Base-by-base conservation (phyloP, 306 rosid species). In the Trifolium repens region DNA sequence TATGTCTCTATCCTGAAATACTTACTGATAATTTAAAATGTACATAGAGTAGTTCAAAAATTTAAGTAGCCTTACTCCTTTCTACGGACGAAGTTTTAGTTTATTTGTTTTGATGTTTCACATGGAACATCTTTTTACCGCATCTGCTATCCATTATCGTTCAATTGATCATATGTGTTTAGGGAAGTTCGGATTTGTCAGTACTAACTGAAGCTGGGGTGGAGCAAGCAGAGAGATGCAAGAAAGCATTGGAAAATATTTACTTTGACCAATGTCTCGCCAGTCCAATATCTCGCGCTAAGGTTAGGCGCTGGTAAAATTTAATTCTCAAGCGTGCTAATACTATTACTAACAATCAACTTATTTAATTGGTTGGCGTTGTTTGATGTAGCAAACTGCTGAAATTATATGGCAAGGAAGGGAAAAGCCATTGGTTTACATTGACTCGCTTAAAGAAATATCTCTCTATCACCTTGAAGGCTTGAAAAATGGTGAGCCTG, bases 211-310 rank as follows among this genome's bases (percentile, higher is more conserved):
- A 82, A 80, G 82, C 62, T 15, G 94, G 97, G 75, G 81, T 76
- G 78, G 81, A 67, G 73, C 93, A 89, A 83, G 94, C 94, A 37
- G 88, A 86, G 78, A 80, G 88, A 67, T 89, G 91, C 79, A 46
- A 46, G 16, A 89, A 76, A 74, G 86, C 94, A 71, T 69, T 91
- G 74, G 74, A 79, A 77, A 83, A 86, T 42, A 76, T 88, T 53
- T 58, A 82, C 74, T 91, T 91, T 62, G 90, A 91, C 63, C 79
- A 68, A 72, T 89, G 93, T 82, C 88, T 86, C 42, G 84, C 97
- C 35, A 86, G 94, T 77, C 93, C 91, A 57, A 91, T 91, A 80
- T 88, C 93, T 77, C 93, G 91, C 35, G 97, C 96, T 55, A 86
- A 89, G 94, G 97, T 89, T 71, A 62, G 80, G 22, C 67, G 54